Evolutionary conservation across 2,329 filamentous ascomycete species (phyloP).

Genomic region (Orbilia ellipsospora): DNA sequence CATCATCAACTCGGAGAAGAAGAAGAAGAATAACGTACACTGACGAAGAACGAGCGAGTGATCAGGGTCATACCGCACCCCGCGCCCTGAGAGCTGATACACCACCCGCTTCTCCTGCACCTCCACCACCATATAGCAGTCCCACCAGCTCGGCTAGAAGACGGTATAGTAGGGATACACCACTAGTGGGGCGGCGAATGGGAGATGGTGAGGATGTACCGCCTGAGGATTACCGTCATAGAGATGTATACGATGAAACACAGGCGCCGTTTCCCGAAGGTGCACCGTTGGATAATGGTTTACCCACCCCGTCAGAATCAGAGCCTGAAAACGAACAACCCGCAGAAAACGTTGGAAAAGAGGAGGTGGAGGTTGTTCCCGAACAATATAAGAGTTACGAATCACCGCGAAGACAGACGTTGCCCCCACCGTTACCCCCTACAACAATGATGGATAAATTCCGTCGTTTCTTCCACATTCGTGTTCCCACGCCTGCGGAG

Average conservation of each 20-base stretch:
- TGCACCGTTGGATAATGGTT: no score
- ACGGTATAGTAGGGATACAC: background rate
- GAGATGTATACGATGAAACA: no score
- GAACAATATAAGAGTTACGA: background rate
- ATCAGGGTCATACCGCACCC: conserved; percentile 3
- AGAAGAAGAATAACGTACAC: background rate
- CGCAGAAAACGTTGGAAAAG: background rate
- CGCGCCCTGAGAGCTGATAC: background rate
- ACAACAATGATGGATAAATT: background rate
- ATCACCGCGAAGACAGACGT: background rate
- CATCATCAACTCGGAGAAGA: no score
- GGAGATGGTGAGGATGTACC: background rate
- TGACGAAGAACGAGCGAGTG: background rate
- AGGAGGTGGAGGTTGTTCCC: background rate
- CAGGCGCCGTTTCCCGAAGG: no score
- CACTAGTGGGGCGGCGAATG: background rate
- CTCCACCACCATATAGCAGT: conserved; percentile 23
- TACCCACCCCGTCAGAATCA: no score
- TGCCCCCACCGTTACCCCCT: background rate
- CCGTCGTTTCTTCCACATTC: conserved; percentile 20
- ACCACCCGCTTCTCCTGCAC: conserved; percentile 13
- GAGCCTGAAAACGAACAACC: background rate
- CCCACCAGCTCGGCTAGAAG: background rate
- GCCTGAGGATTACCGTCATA: no score
- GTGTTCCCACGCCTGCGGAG: conserved; percentile 20